Evolutionary conservation across 306 rosid genomes (phyloP), one percentile per base, ranked within the genome.

Genomic region (Castanea mollissima): DNA sequence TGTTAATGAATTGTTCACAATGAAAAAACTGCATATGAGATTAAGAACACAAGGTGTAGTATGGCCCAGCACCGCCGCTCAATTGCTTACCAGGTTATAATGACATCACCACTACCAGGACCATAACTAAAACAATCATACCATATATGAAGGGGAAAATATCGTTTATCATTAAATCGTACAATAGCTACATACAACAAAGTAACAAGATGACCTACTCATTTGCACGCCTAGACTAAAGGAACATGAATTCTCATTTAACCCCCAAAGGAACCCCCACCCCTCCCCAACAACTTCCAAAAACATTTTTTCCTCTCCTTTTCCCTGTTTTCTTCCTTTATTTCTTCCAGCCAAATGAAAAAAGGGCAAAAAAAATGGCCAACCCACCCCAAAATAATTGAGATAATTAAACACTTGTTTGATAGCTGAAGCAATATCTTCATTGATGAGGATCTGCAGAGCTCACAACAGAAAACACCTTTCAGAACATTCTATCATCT

Each of bases 341-440:
- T 65, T 65, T 18, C 23, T 16, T 59, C 27, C 65, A 25, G 25
- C 65, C 12, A 21, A 21, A 8, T 14, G 44, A 4, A 64, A 32
- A 31, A 65, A 21, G 9, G 9, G 71, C 21, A 31, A 44, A 32
- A 16, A 2, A 12, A 67, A 19, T 1, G 27, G 6, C 16, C 49
- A 7, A 34, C 38, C 23, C 34, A 12, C 4, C 67, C 67, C 1
- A 60, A 16, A 60, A 23, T 21, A 60, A 60, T 11, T 21, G 16
- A 67, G 5, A n/a, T 12, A 49, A 49, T 49, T 49, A 31, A 4
- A 68, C 54, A 34, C n/a, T n/a, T 8, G 52, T 23, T 35, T 13
- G 54, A 68, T 38, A 35, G 52, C 72, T 68, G 72, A 19, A 35
- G 72, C 49, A 68, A 35, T 60, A 68, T 68, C 72, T 35, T 68